A percentile compares a stretch with the other conserved stretches of the same genome.
phyloP scores from a whole-genome alignment of 345 rosid species.

The Orychophragmus violaceus region DNA sequence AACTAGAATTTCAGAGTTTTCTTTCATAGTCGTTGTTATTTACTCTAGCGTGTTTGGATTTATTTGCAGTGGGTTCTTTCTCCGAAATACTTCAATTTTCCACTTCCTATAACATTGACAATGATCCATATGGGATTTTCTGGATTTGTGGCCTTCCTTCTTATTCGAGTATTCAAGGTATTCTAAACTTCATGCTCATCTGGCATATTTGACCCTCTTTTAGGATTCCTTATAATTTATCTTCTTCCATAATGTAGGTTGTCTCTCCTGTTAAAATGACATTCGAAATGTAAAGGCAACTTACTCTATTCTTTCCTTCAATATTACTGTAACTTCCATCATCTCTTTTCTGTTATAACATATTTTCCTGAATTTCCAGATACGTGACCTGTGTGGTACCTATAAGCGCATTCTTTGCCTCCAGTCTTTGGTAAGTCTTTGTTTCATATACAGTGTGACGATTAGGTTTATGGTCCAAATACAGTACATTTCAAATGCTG shows the following conservation, averaged over 20 bases:
- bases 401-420: slow-evolving; percentile 92
- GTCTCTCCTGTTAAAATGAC: slow-evolving; percentile 96
- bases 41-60: not conserved
- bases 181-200: not conserved
- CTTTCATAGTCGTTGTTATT: not conserved
- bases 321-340: not conserved
- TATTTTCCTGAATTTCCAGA: slow-evolving; percentile 37
- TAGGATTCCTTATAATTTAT: not conserved
- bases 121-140: slow-evolving; percentile 96
- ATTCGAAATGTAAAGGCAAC: slow-evolving; percentile 72
- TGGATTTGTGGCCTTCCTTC: slow-evolving; percentile 66
- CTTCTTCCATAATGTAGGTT: slow-evolving; percentile 47
- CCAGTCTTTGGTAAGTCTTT: slow-evolving; percentile 90
- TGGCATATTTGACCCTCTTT: not conserved
- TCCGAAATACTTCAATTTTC: slow-evolving; percentile 84
- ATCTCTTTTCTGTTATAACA: slow-evolving; percentile 11
- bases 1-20: not conserved
- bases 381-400: slow-evolving; percentile 89
- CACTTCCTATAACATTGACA: slow-evolving; percentile 83
- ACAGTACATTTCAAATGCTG: not conserved
- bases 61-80: slow-evolving; percentile 91
- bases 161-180: slow-evolving; percentile 95
- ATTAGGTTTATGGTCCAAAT: not conserved
- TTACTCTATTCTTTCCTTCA: not conserved
- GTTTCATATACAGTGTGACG: not conserved